A percentile compares a stretch with the other conserved stretches of the same genome.
These are phyloP conservation scores for Aureobasidium sp. DNA, from an alignment of 2,329 filamentous ascomycete genomes.

Conservation along the genomic window DNA sequence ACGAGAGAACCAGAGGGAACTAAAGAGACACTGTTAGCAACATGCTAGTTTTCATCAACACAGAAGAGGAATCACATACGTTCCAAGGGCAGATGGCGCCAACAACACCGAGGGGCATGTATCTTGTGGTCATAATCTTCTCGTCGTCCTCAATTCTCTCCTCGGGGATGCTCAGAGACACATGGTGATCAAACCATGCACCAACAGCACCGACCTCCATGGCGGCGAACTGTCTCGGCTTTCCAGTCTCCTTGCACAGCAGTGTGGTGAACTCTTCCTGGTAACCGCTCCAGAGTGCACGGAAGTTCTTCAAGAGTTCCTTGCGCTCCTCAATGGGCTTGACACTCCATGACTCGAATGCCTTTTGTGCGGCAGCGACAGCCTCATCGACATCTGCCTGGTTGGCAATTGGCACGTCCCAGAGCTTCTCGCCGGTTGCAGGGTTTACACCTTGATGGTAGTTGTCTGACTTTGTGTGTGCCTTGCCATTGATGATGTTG, in stretches of 20 bases:
- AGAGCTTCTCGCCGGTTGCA: slow-evolving; percentile 28
- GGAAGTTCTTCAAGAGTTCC: slow-evolving; percentile 25
- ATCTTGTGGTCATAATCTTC: slow-evolving; percentile 38
- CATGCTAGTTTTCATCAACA: background rate
- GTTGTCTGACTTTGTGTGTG: slow-evolving; percentile 20
- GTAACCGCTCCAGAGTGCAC: slow-evolving; percentile 24
- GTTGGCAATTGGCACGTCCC: slow-evolving; percentile 28
- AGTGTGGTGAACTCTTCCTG: slow-evolving; percentile 27
- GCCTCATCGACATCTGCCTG: slow-evolving; percentile 32
- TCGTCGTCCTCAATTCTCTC: slow-evolving; percentile 38
- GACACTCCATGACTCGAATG: slow-evolving; percentile 27
- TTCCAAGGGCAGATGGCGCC: slow-evolving; percentile 41
- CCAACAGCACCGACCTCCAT: slow-evolving; percentile 30
- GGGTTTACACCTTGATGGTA: slow-evolving; percentile 28
- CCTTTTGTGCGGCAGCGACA: slow-evolving; percentile 27
- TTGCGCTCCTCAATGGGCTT: slow-evolving; percentile 28
- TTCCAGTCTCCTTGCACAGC: slow-evolving; percentile 29
- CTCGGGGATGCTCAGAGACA: slow-evolving; percentile 27
- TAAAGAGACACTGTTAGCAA: slow-evolving; percentile 37
- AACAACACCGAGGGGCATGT: slow-evolving; percentile 39
- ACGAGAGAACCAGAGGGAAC: slow-evolving; percentile 44
- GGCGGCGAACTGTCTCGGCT: slow-evolving; percentile 33
- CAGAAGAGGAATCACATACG: background rate
- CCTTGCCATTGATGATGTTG: slow-evolving; percentile 31
- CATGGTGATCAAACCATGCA: slow-evolving; percentile 31